Percentiles rank a stretch among this genome's conserved stretches.
These are phyloP conservation scores for Areca catechu DNA, from an alignment of 176 grass and related monocot genomes.

Conservation along the genomic window DNA sequence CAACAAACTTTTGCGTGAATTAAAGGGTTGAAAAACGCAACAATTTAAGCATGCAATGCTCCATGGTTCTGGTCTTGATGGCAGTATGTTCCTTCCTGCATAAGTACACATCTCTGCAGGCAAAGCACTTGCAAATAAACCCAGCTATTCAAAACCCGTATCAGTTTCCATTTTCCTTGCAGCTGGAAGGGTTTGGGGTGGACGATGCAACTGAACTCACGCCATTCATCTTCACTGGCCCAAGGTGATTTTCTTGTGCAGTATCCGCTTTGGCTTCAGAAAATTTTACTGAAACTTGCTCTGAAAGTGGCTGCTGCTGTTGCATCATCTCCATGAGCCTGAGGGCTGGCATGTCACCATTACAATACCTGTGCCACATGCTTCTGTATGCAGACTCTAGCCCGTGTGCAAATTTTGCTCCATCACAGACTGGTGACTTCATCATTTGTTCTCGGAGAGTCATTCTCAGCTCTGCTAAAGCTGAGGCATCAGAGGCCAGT, in stretches of 20 bases:
- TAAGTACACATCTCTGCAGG: no score
- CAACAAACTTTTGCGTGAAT: no score
- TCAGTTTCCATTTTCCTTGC: conserved; percentile 34
- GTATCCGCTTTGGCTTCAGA: conserved; percentile 30
- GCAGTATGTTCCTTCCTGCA: no score
- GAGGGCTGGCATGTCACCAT: conserved; percentile 51
- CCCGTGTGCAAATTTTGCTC: conserved; percentile 53
- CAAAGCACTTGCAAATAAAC: not conserved
- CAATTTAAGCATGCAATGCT: no score
- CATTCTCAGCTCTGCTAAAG: conserved; percentile 70
- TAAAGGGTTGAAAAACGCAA: no score
- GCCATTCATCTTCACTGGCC: conserved; percentile 25
- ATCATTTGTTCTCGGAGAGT: conserved; percentile 72
- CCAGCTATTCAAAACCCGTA: not conserved
- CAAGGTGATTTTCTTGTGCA: conserved; percentile 17
- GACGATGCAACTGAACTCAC: conserved; percentile 9
- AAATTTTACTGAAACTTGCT: conserved; percentile 22
- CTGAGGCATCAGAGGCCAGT: conserved; percentile 70
- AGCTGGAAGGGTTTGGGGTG: conserved; percentile 9
- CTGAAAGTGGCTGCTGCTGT: conserved; percentile 25
- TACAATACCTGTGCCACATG: conserved; percentile 89
- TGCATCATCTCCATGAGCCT: conserved; percentile 45
- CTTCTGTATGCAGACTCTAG: conserved; percentile 83
- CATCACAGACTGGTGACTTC: conserved; percentile 78
- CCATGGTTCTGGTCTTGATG: no score